Evolutionary conservation across 352 stramenopile species (phyloP), one percentile per base, ranked within the genome.

Genomic region (Globisporangium viniferum): DNA sequence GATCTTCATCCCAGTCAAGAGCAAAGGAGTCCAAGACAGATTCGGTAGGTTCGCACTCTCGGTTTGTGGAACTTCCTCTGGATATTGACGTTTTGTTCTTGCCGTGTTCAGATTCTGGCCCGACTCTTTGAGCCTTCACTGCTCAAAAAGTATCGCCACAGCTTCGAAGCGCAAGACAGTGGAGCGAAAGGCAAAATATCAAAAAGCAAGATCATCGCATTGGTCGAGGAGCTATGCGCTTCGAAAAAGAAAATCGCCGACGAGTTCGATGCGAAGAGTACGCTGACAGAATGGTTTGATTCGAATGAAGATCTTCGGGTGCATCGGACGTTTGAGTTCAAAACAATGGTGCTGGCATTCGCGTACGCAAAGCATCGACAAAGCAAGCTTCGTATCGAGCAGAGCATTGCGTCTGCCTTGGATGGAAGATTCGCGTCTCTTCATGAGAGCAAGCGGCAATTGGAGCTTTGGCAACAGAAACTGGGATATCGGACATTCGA

Each of bases 401-500:
- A 88, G 69, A 83, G 71, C 48, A 77, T 88, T 0, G 79, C 80
- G 1, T 76, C 70, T 0, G 74, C 73, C 0, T 66, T 90, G n/a
- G 76, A 89, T 44, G 80, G 77, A 0, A 67, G 82, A 5, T 90
- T 90, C 48, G 81, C 84, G 5, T 86, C 76, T 0, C 77, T 81
- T 14, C 78, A 89, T 9, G 84, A 92, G 44, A 78, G 72, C 61
- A 81, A 82, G 31, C 75, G 79, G 9, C 84, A 92, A 27, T 66
- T 90, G 0, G 80, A 92, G 35, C 24, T 90, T 14, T 92, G 84
- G 81, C 84, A 90, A 35, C 76, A 89, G 2, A 90, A 90, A 35
- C 68, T 92, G 12, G 80, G 82, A 0, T 81, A 80, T 46, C 73
- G 81, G 1, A 61, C 78, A 6, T 90, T 90, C 58, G 76, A 89